phyloP scores from a whole-genome alignment of 1,139 yeast genomes.

The Debaryomyces psychrophilus region DNA sequence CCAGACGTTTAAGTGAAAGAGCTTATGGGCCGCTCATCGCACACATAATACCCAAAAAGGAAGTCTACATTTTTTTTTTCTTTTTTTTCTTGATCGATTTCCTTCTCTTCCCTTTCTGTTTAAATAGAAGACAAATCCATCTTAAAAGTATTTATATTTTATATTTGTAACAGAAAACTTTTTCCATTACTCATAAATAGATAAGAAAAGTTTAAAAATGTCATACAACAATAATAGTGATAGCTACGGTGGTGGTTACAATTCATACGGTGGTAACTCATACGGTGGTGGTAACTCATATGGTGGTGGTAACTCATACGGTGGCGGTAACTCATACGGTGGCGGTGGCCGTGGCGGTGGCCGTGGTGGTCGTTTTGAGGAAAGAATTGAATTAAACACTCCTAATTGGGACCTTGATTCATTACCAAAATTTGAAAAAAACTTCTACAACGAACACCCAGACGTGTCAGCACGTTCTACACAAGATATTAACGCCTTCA shows the following conservation, averaged over 20 bases:
- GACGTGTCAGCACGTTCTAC: slow-evolving; percentile 75
- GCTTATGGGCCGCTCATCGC: slow-evolving; percentile 12
- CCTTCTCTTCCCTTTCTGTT: slow-evolving; percentile 2
- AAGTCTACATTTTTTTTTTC: slow-evolving; percentile 14
- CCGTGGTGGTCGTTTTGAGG: slow-evolving; percentile 35
- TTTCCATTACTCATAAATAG: slow-evolving; percentile 4
- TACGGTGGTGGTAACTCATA: slow-evolving; percentile 15
- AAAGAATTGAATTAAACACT: slow-evolving; percentile 61
- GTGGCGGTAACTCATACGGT: slow-evolving; percentile 29
- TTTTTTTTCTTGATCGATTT: slow-evolving; percentile 8
- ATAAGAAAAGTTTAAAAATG: slow-evolving; percentile 18
- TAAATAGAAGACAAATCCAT: slow-evolving; percentile 3
- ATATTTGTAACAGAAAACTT: slow-evolving; percentile 5
- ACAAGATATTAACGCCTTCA: slow-evolving; percentile 70
- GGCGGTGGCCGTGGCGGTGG: slow-evolving; percentile 34
- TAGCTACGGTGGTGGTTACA: slow-evolving; percentile 16
- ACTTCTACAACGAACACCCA: slow-evolving; percentile 87
- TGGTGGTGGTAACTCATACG: slow-evolving; percentile 27
- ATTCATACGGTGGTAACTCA: slow-evolving; percentile 8
- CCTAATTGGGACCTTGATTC: slow-evolving; percentile 81
- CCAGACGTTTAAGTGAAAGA: too few species aligned
- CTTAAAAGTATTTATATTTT: slow-evolving; percentile 2
- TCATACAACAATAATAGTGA: slow-evolving; percentile 27
- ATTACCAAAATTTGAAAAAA: slow-evolving; percentile 91
- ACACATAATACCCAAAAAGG: slow-evolving; percentile 20